phyloP scores from a whole-genome alignment of 2,329 filamentous ascomycete genomes.

The Penicillium sp. region DNA sequence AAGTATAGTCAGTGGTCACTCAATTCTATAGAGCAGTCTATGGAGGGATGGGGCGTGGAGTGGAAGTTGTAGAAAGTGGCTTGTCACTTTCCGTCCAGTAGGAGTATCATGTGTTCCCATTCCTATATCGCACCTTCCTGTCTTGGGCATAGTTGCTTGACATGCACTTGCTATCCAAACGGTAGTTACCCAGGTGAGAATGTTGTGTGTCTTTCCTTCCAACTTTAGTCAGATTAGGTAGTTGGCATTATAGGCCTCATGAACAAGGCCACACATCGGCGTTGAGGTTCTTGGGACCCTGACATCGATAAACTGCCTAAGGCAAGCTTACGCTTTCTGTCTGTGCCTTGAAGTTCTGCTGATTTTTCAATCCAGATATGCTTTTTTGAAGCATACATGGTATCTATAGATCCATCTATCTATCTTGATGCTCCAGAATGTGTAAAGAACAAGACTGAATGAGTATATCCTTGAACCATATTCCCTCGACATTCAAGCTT shows the following conservation, averaged over 20 bases:
- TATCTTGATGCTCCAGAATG: background rate
- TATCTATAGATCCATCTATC: background rate
- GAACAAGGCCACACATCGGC: slow-evolving; percentile 23
- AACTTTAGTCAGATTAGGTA: background rate
- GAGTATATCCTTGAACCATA: background rate
- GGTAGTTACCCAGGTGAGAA: background rate
- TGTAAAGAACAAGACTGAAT: background rate
- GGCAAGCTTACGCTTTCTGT: slow-evolving; percentile 30
- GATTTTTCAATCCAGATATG: slow-evolving; percentile 31
- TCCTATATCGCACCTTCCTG: background rate
- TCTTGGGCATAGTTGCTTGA: background rate
- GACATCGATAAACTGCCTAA: slow-evolving; percentile 49
- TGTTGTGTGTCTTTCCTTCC: background rate
- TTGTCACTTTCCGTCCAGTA: background rate
- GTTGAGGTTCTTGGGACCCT: slow-evolving; percentile 45
- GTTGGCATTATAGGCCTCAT: background rate
- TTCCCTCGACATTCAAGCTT: background rate
- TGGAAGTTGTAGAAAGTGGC: background rate
- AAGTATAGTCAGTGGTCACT: background rate
- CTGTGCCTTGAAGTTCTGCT: slow-evolving; percentile 1
- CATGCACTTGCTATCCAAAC: background rate
- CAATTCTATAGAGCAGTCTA: background rate
- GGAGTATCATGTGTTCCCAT: background rate
- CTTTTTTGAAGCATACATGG: slow-evolving; percentile 11
- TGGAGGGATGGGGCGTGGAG: background rate